phyloP scores from a whole-genome alignment of 2,329 filamentous ascomycete genomes.

The Didymella exigua region DNA sequence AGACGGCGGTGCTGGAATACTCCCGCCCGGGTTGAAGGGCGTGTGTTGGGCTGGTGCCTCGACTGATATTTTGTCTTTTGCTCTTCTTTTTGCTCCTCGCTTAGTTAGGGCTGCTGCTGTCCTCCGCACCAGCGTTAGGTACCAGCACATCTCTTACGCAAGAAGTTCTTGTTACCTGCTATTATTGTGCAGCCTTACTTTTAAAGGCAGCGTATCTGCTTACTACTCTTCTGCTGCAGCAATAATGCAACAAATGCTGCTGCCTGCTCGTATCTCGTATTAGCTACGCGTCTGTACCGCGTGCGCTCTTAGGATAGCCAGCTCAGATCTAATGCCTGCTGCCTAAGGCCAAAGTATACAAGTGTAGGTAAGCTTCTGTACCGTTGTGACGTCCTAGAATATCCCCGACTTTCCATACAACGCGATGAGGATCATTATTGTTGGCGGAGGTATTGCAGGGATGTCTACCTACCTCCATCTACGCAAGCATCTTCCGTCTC shows the following conservation, averaged over 20 bases:
- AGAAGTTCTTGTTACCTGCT: neutral
- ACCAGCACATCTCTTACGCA: neutral
- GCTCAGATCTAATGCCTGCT: neutral
- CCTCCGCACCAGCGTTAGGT: neutral
- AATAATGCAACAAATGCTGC: neutral
- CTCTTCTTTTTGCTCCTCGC: slow-evolving; percentile 9
- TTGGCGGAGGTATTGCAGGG: slow-evolving; percentile 23
- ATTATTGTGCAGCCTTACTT: neutral
- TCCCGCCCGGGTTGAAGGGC: slow-evolving; percentile 45
- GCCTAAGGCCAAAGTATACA: neutral
- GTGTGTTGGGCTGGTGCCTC: slow-evolving; percentile 45
- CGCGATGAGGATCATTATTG: slow-evolving; percentile 19
- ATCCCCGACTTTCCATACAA: neutral
- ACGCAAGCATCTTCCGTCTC: slow-evolving; percentile 27
- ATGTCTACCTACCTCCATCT: slow-evolving; percentile 33
- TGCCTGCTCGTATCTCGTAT: slow-evolving; percentile 3
- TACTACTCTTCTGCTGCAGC: no score
- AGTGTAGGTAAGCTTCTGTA: neutral
- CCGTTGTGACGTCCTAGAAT: neutral
- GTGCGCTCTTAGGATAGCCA: neutral
- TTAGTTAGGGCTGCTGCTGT: slow-evolving; percentile 1
- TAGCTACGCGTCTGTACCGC: neutral
- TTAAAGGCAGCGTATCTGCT: neutral
- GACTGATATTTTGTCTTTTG: slow-evolving; percentile 40
- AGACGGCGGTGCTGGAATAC: slow-evolving; percentile 51